Percentiles rank a stretch among this genome's conserved stretches.
phyloP scores from a whole-genome alignment of 495 filamentous ascomycete species.

The Podospora tetraspora region DNA sequence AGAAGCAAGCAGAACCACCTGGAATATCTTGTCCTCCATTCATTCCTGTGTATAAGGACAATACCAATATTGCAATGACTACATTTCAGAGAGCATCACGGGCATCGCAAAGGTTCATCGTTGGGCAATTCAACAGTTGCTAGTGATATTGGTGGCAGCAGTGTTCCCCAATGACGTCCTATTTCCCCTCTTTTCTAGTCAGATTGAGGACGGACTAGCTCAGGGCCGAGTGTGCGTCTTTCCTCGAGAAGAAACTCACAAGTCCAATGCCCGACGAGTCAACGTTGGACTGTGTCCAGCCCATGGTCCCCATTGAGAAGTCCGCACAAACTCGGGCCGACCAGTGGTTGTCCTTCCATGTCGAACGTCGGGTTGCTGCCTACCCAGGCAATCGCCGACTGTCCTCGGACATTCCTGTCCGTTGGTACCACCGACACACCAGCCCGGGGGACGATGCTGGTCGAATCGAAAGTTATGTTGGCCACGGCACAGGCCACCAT shows the following conservation, averaged over 20 bases:
- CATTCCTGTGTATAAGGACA: not conserved
- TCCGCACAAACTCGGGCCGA: not conserved
- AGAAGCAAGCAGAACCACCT: conserved; percentile 31
- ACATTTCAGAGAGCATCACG: not conserved
- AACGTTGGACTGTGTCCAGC: not conserved
- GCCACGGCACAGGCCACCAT: not conserved
- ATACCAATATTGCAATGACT: not conserved
- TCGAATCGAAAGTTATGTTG: not conserved
- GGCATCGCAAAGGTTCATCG: not conserved
- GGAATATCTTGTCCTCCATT: conserved; percentile 6
- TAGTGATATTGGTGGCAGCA: not conserved
- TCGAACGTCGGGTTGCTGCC: not conserved
- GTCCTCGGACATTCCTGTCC: not conserved
- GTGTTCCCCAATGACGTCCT: not conserved
- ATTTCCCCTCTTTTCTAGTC: not conserved
- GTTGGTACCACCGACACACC: not conserved
- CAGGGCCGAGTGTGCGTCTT: not conserved
- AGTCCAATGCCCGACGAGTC: not conserved
- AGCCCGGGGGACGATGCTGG: not conserved
- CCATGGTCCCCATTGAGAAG: not conserved
- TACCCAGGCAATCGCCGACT: not conserved
- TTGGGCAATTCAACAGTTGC: not conserved
- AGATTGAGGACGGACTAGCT: not conserved
- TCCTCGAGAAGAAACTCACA: not conserved
- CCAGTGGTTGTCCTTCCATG: not conserved